A percentile compares a stretch with the other conserved stretches of the same genome.
Evolutionary conservation across 768 basidiomycete genomes (phyloP).

Genomic region (Cubamyces sp.): DNA sequence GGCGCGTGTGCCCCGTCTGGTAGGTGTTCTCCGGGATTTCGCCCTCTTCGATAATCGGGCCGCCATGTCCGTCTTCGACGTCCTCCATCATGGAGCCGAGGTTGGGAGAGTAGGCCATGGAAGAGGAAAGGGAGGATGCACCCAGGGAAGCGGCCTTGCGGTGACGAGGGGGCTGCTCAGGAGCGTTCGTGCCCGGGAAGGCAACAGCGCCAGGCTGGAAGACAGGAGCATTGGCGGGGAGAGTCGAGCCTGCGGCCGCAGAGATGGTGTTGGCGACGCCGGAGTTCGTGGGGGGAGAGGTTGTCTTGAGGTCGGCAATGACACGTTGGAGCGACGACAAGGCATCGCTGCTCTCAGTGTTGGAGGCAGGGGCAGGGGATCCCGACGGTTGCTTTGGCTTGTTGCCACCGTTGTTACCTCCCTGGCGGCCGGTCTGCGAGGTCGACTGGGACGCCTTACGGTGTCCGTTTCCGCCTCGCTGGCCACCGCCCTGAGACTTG

Average conservation of each 20-base stretch:
- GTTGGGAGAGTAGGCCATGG: conserved; percentile 76
- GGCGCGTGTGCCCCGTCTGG: conserved; percentile 63
- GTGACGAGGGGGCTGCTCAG: conserved; percentile 62
- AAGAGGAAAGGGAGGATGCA: conserved; percentile 58
- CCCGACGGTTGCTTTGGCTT: conserved; percentile 40
- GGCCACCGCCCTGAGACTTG: conserved; percentile 42
- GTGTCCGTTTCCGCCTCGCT: conserved; percentile 46
- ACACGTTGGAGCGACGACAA: conserved; percentile 89
- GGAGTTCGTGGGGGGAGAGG: conserved; percentile 64
- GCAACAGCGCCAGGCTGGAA: conserved; percentile 72
- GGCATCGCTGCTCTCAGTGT: conserved; percentile 74
- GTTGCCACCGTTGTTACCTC: conserved; percentile 47
- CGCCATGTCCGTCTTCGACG: conserved; percentile 60
- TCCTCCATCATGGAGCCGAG: conserved; percentile 86
- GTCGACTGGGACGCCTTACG: conserved; percentile 63
- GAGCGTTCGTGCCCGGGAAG: conserved; percentile 49
- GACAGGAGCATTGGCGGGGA: conserved; percentile 69
- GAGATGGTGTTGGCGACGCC: conserved; percentile 44
- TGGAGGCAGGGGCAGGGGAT: conserved; percentile 53
- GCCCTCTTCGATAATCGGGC: conserved; percentile 67
- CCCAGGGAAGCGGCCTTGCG: conserved; percentile 84
- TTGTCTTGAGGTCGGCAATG: conserved; percentile 91
- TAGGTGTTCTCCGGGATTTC: conserved; percentile 70
- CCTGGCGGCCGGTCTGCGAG: conserved; percentile 56
- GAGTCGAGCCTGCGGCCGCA: conserved; percentile 52